Evolutionary conservation across 768 basidiomycete genomes (phyloP).

Genomic region (Multifurca ochricompacta): DNA sequence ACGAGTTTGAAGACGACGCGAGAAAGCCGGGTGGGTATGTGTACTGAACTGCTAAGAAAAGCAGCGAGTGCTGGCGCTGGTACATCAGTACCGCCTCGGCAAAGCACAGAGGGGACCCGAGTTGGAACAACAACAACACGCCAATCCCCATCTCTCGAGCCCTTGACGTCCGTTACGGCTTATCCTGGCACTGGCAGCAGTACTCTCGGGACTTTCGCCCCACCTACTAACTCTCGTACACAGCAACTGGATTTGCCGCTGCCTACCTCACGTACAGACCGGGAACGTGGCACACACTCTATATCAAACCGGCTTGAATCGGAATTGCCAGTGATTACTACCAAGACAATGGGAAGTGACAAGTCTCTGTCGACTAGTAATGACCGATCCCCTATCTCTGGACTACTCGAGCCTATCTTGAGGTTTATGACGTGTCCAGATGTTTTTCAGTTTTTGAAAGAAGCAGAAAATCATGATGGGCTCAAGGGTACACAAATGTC

Average conservation of each 20-base stretch:
- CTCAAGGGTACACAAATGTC: constrained; percentile 4
- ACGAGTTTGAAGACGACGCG: not conserved
- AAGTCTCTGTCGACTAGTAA: not conserved
- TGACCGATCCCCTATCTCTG: not conserved
- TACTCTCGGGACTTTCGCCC: not conserved
- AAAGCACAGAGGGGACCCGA: not conserved
- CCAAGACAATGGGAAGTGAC: not conserved
- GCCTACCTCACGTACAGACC: too few relatives aligned
- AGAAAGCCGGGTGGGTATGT: not conserved
- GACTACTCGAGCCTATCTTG: not conserved
- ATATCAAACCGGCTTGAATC: not conserved
- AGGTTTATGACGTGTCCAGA: not conserved
- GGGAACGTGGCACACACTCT: not conserved
- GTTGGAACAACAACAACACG: too few relatives aligned
- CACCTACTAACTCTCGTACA: not conserved
- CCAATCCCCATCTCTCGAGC: not conserved
- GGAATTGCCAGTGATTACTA: too few relatives aligned
- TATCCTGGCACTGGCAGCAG: too few relatives aligned
- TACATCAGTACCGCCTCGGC: not conserved
- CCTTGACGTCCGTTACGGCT: too few relatives aligned
- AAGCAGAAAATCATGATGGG: not conserved
- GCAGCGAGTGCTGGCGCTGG: not conserved
- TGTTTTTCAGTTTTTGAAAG: not conserved
- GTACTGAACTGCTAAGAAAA: not conserved
- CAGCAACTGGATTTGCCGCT: not conserved